These are phyloP conservation scores for Coelastrella sp. DNA, from an alignment of 139 green algal species.

Conservation along the genomic window DNA sequence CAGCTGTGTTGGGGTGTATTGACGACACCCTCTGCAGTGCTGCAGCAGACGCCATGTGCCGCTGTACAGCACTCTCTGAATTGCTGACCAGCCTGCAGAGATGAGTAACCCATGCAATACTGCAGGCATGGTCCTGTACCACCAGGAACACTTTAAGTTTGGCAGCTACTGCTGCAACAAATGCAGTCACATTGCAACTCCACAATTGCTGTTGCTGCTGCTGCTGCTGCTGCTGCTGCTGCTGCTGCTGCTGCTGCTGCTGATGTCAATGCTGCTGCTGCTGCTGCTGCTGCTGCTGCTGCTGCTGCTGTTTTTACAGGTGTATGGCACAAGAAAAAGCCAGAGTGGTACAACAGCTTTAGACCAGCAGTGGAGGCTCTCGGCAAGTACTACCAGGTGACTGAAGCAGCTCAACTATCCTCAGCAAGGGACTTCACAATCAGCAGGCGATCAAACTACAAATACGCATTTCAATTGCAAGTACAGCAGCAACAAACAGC, in stretches of 20 bases:
- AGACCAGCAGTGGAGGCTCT: constrained; percentile 4
- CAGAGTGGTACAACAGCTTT: neutral
- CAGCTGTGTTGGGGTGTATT: neutral
- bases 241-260: neutral
- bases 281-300: no score
- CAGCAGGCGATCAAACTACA: neutral
- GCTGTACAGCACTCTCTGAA: no score
- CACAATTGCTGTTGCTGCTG: neutral
- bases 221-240: neutral
- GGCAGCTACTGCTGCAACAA: no score
- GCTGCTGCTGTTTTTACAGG: neutral
- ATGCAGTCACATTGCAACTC: no score
- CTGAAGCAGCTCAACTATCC: neutral
- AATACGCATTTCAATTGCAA: neutral
- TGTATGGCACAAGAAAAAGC: constrained; percentile 4
- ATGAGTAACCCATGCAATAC: no score
- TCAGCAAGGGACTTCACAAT: neutral
- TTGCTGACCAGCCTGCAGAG: no score
- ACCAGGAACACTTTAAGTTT: no score
- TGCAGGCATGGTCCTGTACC: no score
- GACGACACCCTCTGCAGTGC: neutral
- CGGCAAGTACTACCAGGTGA: constrained; percentile 20
- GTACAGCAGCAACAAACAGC: neutral
- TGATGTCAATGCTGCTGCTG: neutral
- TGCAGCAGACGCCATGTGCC: no score